Evolutionary conservation across 2,329 filamentous ascomycete genomes (phyloP).

Genomic region (Magnaporthiopsis incrustans): DNA sequence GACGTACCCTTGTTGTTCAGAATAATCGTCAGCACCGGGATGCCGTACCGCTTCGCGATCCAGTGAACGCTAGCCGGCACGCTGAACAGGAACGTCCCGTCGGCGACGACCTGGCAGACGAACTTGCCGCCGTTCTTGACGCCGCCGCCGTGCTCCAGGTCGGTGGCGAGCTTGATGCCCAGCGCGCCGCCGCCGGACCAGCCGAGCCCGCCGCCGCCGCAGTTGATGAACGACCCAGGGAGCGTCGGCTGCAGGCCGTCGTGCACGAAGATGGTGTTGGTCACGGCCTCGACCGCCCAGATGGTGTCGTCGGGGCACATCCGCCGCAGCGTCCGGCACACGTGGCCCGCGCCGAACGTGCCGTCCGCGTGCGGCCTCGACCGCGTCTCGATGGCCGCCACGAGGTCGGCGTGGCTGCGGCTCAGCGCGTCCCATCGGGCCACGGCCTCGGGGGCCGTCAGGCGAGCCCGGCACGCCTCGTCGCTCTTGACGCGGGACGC

Average conservation of each 20-base stretch:
- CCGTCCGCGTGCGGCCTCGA: conserved; percentile 53
- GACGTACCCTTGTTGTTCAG: conserved; percentile 42
- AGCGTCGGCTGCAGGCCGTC: conserved; percentile 58
- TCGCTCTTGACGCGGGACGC: conserved; percentile 48
- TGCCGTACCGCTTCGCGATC: conserved; percentile 37
- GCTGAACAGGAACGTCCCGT: conserved; percentile 40
- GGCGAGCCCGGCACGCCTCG: conserved; percentile 27
- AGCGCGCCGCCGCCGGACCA: conserved; percentile 45
- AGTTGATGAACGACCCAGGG: conserved; percentile 44
- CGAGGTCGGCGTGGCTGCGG: conserved; percentile 47
- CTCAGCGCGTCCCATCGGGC: conserved; percentile 47
- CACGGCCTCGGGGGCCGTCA: conserved; percentile 27
- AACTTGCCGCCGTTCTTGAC: conserved; percentile 36
- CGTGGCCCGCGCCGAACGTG: conserved; percentile 46
- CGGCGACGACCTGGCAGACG: conserved; percentile 41
- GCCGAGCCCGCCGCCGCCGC: conserved; percentile 43
- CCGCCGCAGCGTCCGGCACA: conserved; percentile 27
- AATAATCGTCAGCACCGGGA: conserved; percentile 40
- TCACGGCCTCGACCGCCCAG: conserved; percentile 68
- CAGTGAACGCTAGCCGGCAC: conserved; percentile 41
- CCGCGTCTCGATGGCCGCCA: conserved; percentile 50
- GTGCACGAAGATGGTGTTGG: conserved; percentile 56
- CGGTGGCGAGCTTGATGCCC: conserved; percentile 39
- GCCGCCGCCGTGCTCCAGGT: conserved; percentile 28
- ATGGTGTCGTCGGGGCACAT: conserved; percentile 47